Evolutionary conservation across 2,329 filamentous ascomycete species (phyloP), one percentile per base, ranked within the genome.

Genomic region (Nigrograna mackinnonii): DNA sequence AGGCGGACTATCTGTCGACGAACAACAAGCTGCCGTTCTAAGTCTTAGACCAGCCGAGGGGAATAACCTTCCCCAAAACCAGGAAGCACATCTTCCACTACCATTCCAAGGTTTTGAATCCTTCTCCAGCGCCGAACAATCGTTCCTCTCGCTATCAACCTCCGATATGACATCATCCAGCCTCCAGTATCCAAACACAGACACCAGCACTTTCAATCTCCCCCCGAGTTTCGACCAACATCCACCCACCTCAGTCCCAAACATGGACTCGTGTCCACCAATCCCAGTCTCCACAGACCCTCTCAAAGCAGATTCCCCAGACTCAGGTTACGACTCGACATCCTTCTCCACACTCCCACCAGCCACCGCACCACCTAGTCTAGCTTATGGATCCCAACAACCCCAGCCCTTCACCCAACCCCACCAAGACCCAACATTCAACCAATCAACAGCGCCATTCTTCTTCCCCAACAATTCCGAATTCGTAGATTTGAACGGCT

Each of bases 241-340:
- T 7, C 21, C n/a, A n/a, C 13, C 14, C 6, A 24, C 19, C 11
- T 18, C 20, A 3, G 21, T 35, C 20, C n/a, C 17, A 13, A 43
- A 30, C 5, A 13, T 16, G 19, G 17, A 40, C 9, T n/a, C n/a
- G n/a, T n/a, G n/a, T n/a, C n/a, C n/a, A n/a, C n/a, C n/a, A n/a
- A n/a, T n/a, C n/a, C n/a, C n/a, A n/a, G n/a, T n/a, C n/a, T 7
- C 33, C 13, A 34, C 16, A 22, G 14, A 16, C 4, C 33, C 19
- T 4, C 18, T 41, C 5, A 6, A 13, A 19, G 45, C 46, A 4
- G 48, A 35, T 14, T 54, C 54, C 2, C 52, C 54, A 21, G 55
- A 57, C 21, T 55, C 55, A 7, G 55, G 55, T 9, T 59, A 59
- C 44, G 52, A 53, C 14, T 47, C 44, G 5, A 28, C 24, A 28